These are phyloP conservation scores for Wickerhamomyces sp. DNA, from an alignment of 1,139 yeast genomes.

Conservation along the genomic window DNA sequence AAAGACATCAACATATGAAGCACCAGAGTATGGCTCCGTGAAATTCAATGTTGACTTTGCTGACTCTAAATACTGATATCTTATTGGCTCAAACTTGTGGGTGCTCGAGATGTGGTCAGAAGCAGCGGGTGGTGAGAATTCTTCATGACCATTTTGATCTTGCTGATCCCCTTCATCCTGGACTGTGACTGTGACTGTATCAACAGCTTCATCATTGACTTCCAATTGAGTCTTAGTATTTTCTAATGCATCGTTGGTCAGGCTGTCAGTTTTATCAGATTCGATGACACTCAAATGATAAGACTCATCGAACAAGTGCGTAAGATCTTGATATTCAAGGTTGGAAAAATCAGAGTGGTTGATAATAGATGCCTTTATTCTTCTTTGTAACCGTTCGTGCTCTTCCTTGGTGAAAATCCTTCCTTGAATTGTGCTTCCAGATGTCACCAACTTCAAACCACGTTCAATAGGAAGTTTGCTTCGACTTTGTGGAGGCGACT, in stretches of 20 bases:
- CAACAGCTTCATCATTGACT: too few species aligned
- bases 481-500: neutral
- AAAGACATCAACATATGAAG: slow-evolving; percentile 6
- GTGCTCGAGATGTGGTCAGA: too few species aligned
- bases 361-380: slow-evolving; percentile 6
- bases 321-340: slow-evolving; percentile 11
- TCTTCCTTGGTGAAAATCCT: slow-evolving; percentile 1
- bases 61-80: neutral
- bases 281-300: too few species aligned
- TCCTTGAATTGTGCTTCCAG: slow-evolving; percentile 14
- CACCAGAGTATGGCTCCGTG: slow-evolving; percentile 3
- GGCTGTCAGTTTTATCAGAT: too few species aligned
- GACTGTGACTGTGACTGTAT: too few species aligned
- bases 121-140: too few species aligned
- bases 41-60: slow-evolving; percentile 1
- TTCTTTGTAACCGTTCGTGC: slow-evolving; percentile 2
- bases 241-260: too few species aligned
- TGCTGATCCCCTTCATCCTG: too few species aligned
- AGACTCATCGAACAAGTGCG: slow-evolving; percentile 1
- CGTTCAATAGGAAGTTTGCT: slow-evolving; percentile 5
- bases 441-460: slow-evolving; percentile 14
- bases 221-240: too few species aligned
- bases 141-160: too few species aligned
- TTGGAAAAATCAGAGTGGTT: slow-evolving; percentile 12
- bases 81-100: neutral